These are phyloP conservation scores for Candida montana DNA, from an alignment of 805 yeast species.

Conservation along the genomic window DNA sequence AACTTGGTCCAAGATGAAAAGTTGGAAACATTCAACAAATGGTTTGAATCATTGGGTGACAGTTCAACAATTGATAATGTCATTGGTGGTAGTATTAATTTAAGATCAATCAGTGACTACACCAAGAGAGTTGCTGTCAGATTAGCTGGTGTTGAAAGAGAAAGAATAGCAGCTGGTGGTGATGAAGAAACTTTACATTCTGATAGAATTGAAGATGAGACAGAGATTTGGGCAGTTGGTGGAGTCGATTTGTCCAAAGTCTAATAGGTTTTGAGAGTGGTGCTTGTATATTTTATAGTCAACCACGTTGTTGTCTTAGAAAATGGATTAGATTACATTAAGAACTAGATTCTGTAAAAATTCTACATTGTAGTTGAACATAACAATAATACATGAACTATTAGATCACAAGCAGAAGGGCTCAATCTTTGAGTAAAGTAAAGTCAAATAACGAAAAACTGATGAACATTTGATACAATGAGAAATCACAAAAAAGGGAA, in stretches of 20 bases:
- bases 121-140: conserved; percentile 86
- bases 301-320: no score
- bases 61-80: conserved; percentile 34
- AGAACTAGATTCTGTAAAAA: background rate
- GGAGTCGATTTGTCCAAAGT: conserved; percentile 44
- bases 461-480: no score
- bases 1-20: conserved; percentile 63
- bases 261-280: no score
- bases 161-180: conserved; percentile 84
- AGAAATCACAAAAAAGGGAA: no score
- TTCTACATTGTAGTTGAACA: background rate
- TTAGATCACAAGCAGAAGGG: no score
- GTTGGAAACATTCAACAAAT: conserved; percentile 47
- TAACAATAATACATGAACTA: background rate
- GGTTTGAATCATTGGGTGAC: conserved; percentile 48
- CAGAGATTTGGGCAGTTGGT: conserved; percentile 86
- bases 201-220: conserved; percentile 81
- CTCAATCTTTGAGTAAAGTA: no score
- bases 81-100: conserved; percentile 45
- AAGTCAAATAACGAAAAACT: no score
- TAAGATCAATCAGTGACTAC: conserved; percentile 81
- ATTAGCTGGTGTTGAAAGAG: conserved; percentile 82
- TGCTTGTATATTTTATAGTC: no score
- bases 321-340: no score
- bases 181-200: conserved; percentile 80